Evolutionary conservation across 768 basidiomycete genomes (phyloP).

Genomic region (Leccinellum rugosiceps): DNA sequence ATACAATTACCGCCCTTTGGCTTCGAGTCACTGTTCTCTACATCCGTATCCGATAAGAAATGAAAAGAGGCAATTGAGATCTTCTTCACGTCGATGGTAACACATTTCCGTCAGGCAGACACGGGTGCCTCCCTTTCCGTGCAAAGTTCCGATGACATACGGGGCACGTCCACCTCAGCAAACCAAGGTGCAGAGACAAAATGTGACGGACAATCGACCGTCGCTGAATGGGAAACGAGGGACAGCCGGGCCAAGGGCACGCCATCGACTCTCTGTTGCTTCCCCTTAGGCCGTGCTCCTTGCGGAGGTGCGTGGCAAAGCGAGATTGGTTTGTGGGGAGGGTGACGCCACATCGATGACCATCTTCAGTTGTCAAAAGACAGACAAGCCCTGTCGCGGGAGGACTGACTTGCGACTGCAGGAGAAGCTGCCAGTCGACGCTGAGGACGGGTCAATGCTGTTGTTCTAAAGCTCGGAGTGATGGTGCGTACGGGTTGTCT

Average conservation of each 20-base stretch:
- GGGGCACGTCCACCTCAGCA: conserved; percentile 4
- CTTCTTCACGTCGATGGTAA: too few relatives aligned
- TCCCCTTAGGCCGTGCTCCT: background rate
- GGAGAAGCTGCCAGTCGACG: background rate
- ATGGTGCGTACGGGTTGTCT: background rate
- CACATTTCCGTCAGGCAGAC: background rate
- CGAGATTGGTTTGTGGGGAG: background rate
- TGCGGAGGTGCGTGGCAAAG: background rate
- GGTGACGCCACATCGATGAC: background rate
- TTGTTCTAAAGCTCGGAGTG: background rate
- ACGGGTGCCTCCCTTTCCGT: background rate
- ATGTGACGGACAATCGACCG: background rate
- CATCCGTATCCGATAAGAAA: too few relatives aligned
- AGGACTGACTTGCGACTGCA: background rate
- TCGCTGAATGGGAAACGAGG: background rate
- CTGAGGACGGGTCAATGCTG: background rate
- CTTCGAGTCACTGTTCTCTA: too few relatives aligned
- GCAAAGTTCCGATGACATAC: background rate
- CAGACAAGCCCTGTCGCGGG: background rate
- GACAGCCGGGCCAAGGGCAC: background rate
- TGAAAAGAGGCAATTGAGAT: too few relatives aligned
- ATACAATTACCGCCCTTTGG: too few relatives aligned
- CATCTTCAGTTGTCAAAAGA: background rate
- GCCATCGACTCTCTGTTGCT: background rate
- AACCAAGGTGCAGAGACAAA: background rate